Base-by-base conservation (phyloP, 768 basidiomycete genomes). In the Leccinellum luteum region DNA sequence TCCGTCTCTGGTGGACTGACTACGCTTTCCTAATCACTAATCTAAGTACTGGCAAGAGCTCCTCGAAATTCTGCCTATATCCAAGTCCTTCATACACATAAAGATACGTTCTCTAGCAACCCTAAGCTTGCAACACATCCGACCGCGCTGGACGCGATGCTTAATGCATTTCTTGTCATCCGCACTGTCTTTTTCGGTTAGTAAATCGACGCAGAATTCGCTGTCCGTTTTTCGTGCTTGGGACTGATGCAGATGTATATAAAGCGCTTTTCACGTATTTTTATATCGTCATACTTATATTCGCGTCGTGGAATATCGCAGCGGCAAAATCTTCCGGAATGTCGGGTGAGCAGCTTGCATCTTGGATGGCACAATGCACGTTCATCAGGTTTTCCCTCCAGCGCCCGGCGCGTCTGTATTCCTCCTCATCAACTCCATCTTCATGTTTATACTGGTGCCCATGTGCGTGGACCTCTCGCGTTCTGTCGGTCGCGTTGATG, bases 141-240 rank as follows among this genome's bases (percentile, higher is more conserved):
- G 28, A 61, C 27, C 6, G n/a, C 15, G 51, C 50, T 27, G 28
- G 56, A 55, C 64, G 54, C 60, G 27, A 78, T 81, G 76, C 74
- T 71, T 55, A 86, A 79, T 64, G 72, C 79, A 4, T 85, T 89
- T 68, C 70, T 87, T 52, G 69, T 84, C 54, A 66, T 80, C 56
- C 83, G 87, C 53, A 77, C 81, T 27, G 77, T 85, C 41, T 69
- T 82, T 55, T 81, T 87, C 60, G 79, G 87, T 86, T 58, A 67
- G 83, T 66, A 0, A 15, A 48, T 5, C 6, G 27, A 7, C 25
- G 23, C 25, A n/a, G 47, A 48, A 6, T 38, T 6, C 6, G 17
- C 30, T 14, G 0, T 44, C 14, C 32, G 6, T 43, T 19, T n/a
- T 6, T 12, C 3, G 2, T 43, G 17, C 30, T 28, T 10, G 13